These are phyloP conservation scores for Salix purpurea DNA, from an alignment of 345 rosid species.

Conservation along the genomic window DNA sequence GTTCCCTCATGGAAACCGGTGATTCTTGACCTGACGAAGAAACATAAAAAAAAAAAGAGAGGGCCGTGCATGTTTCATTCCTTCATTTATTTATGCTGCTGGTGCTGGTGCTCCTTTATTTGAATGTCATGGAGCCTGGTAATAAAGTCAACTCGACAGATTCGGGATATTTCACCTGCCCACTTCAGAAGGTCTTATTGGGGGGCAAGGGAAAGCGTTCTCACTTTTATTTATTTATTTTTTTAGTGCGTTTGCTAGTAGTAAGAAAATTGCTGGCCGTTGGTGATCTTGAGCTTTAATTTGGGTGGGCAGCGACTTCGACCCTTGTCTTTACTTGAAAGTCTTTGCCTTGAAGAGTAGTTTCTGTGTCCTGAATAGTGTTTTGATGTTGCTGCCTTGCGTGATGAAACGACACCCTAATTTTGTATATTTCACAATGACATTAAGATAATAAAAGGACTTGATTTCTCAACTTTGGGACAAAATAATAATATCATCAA, in stretches of 20 bases:
- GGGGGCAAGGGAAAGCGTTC: not conserved
- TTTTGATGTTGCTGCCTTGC: not conserved
- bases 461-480: no score
- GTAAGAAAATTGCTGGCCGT: not conserved
- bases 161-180: not conserved
- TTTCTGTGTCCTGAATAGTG: not conserved
- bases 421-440: no score
- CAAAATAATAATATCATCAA: no score
- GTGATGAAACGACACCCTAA: no score
- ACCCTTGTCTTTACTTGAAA: not conserved
- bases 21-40: constrained; percentile 7
- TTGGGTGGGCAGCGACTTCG: not conserved
- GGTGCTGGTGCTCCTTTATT: not conserved
- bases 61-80: not conserved
- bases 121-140: not conserved
- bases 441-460: no score
- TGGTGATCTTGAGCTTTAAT: not conserved
- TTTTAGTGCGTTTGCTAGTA: not conserved
- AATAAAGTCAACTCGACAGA: constrained; percentile 14
- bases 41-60: not conserved
- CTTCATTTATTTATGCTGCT: not conserved
- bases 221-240: not conserved
- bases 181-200: not conserved
- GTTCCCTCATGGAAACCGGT: not conserved
- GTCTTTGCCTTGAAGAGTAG: not conserved